Conservation (phyloP, 495 filamentous ascomycete species). For the Haplographium delicatum region DNA sequence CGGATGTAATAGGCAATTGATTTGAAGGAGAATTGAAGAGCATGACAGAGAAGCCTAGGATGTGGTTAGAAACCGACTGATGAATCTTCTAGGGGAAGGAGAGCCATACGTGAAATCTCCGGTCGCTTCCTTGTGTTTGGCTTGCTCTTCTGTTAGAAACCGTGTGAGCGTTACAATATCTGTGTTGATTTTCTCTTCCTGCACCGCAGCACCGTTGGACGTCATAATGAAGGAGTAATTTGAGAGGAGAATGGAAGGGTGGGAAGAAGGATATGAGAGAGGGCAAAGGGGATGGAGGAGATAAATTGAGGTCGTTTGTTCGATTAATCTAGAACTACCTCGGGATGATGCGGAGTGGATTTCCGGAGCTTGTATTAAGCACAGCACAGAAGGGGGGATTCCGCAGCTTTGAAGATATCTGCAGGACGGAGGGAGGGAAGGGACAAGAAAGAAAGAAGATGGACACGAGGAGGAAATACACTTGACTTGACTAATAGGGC, state of each 20-base stretch:
- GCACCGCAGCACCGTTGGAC: slow-evolving; percentile 38
- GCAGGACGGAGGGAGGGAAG: slow-evolving; percentile 1
- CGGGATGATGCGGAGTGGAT: slow-evolving; percentile 19
- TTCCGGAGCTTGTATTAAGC: slow-evolving; percentile 8
- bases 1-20: slow-evolving; percentile 99
- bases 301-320: slow-evolving; percentile 9
- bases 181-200: slow-evolving; percentile 79
- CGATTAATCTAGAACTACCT: slow-evolving; percentile 15
- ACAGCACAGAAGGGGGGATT: slow-evolving; percentile 1
- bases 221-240: slow-evolving; percentile 28
- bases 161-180: slow-evolving; percentile 92
- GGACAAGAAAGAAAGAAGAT: background rate
- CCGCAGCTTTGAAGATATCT: background rate
- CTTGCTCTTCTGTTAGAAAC: slow-evolving; percentile 93
- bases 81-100: background rate
- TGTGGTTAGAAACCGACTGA: slow-evolving; percentile 4
- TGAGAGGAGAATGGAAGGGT: background rate
- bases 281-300: too few relatives aligned
- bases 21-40: slow-evolving; percentile 99
- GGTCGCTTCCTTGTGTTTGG: slow-evolving; percentile 87
- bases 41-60: slow-evolving; percentile 84
- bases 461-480: slow-evolving; percentile 3
- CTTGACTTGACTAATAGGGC: slow-evolving; percentile 19
- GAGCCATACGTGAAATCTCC: slow-evolving; percentile 92
- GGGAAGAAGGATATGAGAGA: background rate